Evolutionary conservation across 179 eudicot species (phyloP).

Genomic region (Drosera spatulata): DNA sequence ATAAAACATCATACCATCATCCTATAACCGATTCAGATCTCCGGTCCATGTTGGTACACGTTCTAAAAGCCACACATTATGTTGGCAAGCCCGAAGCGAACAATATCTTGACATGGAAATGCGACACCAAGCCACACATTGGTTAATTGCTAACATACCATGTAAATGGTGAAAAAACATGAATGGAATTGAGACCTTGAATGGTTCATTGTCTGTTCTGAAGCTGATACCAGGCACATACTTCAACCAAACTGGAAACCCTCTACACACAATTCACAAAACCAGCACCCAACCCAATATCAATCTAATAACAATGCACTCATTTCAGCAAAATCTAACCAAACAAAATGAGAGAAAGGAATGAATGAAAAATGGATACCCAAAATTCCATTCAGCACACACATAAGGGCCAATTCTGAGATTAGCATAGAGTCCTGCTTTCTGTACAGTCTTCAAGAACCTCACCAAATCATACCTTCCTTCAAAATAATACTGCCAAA

Average conservation of each 20-base stretch:
- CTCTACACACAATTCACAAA: conserved; percentile 33
- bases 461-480: conserved; percentile 83
- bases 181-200: conserved; percentile 60
- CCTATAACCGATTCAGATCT: background rate
- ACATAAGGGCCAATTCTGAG: conserved; percentile 97
- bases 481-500: conserved; percentile 83
- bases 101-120: too few relatives aligned
- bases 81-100: too few relatives aligned
- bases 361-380: conserved; percentile 32
- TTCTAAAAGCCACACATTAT: too few relatives aligned
- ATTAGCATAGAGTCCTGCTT: conserved; percentile 86
- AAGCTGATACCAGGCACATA: conserved; percentile 92
- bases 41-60: background rate
- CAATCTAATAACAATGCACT: background rate
- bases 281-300: background rate
- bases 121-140: background rate
- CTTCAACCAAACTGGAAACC: conserved; percentile 95
- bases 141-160: background rate
- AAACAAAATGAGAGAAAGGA: background rate
- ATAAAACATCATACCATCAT: too few relatives aligned
- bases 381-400: conserved; percentile 99
- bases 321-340: background rate
- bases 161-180: background rate
- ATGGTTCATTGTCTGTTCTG: conserved; percentile 86
- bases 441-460: conserved; percentile 76